Evolutionary conservation across 139 green algal genomes (phyloP).

Genomic region (Chlamydomonas asymmetrica): DNA sequence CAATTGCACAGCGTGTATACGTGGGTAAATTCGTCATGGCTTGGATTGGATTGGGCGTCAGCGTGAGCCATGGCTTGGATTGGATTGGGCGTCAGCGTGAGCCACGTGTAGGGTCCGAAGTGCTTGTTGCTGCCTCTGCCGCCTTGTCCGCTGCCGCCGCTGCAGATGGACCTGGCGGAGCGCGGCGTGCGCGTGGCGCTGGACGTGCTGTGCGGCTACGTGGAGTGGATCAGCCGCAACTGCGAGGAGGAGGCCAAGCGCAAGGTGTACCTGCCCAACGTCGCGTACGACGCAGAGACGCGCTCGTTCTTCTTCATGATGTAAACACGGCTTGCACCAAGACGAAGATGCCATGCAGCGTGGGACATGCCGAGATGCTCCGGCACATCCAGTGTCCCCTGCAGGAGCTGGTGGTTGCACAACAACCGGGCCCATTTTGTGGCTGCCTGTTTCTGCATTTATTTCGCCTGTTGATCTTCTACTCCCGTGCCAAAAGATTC

Average conservation of each 20-base stretch:
- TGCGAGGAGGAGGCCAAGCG: slow-evolving; percentile 14
- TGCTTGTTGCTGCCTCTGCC: not conserved
- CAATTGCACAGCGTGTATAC: too few relatives aligned
- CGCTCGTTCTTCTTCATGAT: slow-evolving; percentile 32
- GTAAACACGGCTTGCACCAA: too few relatives aligned
- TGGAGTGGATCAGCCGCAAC: slow-evolving; percentile 9
- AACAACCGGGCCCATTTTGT: too few relatives aligned
- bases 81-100: not conserved
- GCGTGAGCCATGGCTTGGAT: not conserved
- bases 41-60: not conserved
- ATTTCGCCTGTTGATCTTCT: too few relatives aligned
- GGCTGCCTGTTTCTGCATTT: too few relatives aligned
- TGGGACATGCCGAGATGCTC: too few relatives aligned
- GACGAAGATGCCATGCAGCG: too few relatives aligned
- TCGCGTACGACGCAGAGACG: slow-evolving; percentile 23
- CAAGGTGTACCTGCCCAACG: slow-evolving; percentile 22
- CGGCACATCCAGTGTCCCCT: too few relatives aligned
- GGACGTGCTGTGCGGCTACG: not conserved
- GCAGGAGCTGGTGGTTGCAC: too few relatives aligned
- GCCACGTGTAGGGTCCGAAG: not conserved
- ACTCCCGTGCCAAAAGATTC: too few relatives aligned
- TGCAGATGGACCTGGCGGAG: slow-evolving; percentile 1
- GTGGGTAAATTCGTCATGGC: not conserved
- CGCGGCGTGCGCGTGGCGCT: not conserved
- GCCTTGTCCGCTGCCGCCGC: not conserved